These are phyloP conservation scores for Boletus subluridellus DNA, from an alignment of 1,284 basidiomycete genomes.

Conservation along the genomic window DNA sequence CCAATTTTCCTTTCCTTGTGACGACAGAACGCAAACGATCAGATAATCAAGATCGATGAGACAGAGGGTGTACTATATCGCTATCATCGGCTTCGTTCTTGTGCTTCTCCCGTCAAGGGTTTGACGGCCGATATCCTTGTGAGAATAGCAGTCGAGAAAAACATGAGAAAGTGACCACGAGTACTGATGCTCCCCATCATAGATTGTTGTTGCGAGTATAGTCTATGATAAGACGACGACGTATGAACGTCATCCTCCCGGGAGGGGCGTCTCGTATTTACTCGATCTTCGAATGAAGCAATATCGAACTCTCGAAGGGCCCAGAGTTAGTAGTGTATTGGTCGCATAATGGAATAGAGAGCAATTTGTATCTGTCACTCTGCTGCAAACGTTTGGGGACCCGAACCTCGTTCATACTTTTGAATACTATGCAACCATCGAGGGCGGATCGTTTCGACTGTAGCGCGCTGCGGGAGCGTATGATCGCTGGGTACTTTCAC, in stretches of 20 bases:
- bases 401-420: background rate
- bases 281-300: constrained; percentile 29
- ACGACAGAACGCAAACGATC: constrained; percentile 51
- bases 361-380: background rate
- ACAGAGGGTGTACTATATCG: constrained; percentile 53
- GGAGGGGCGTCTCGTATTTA: constrained; percentile 15
- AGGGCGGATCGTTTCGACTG: background rate
- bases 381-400: background rate
- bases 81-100: constrained; percentile 74
- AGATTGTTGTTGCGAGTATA: constrained; percentile 61
- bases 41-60: constrained; percentile 39
- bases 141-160: constrained; percentile 19
- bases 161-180: background rate
- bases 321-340: background rate
- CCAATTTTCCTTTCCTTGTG: background rate
- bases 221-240: constrained; percentile 48
- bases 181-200: background rate
- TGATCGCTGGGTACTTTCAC: background rate
- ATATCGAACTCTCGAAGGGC: constrained; percentile 16
- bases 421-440: background rate
- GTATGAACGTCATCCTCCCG: constrained; percentile 51
- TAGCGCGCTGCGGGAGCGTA: background rate
- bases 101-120: constrained; percentile 76
- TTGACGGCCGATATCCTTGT: constrained; percentile 80
- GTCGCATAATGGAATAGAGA: constrained; percentile 2